A percentile compares a stretch with the other conserved stretches of the same genome.
Evolutionary conservation across 306 rosid genomes (phyloP).

Genomic region (Gynostemma pentaphyllum): DNA sequence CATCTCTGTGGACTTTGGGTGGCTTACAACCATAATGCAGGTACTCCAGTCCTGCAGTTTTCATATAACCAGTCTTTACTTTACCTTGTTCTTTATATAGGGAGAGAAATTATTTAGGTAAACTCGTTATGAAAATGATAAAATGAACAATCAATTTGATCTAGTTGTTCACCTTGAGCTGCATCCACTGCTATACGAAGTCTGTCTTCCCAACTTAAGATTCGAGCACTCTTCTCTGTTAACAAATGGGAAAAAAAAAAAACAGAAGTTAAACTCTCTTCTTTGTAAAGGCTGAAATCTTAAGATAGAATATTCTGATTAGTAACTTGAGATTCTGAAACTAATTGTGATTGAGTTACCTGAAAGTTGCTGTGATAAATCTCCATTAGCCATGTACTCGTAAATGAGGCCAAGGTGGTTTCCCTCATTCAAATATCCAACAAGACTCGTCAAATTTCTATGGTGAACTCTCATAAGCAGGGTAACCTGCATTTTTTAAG

Average conservation of each 20-base stretch:
- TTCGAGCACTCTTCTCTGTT: background rate
- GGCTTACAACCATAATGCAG: conserved; percentile 42
- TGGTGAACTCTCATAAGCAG: conserved; percentile 29
- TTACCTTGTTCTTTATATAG: background rate
- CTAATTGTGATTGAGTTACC: background rate
- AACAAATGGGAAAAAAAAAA: background rate
- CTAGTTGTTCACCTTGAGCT: conserved; percentile 20
- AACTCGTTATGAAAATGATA: background rate
- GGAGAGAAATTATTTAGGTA: background rate
- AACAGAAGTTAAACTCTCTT: background rate
- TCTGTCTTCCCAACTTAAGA: conserved; percentile 29
- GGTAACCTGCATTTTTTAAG: conserved; percentile 20
- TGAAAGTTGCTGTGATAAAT: conserved; percentile 9
- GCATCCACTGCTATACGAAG: conserved; percentile 27
- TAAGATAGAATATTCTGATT: background rate
- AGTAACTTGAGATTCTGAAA: background rate
- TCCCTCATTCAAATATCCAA: conserved; percentile 25
- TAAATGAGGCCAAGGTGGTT: conserved; percentile 14
- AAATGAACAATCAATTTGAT: background rate
- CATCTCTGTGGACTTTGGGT: conserved; percentile 29
- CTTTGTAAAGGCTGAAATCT: background rate
- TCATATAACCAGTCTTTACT: background rate
- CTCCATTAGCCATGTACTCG: conserved; percentile 27
- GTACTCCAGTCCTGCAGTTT: conserved; percentile 40
- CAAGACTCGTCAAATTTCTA: conserved; percentile 22